phyloP scores from a whole-genome alignment of 495 filamentous ascomycete species.

The Parmelia sp. region DNA sequence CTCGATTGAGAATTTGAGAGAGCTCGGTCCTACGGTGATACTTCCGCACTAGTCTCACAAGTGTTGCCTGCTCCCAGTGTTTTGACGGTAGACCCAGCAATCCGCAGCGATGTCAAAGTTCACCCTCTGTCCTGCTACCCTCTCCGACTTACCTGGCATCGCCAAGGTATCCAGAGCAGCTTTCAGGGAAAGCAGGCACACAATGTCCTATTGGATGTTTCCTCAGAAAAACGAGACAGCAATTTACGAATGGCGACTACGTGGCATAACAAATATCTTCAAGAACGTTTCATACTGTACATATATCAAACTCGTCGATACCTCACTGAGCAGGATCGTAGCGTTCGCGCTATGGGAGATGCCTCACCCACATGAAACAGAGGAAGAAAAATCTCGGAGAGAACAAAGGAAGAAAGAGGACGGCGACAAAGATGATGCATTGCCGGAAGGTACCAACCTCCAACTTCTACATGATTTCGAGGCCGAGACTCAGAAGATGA shows the following conservation, averaged over 20 bases:
- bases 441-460: slow-evolving; percentile 15
- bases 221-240: slow-evolving; percentile 5
- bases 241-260: slow-evolving; percentile 12
- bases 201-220: slow-evolving; percentile 17
- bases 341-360: slow-evolving; percentile 16
- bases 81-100: not conserved
- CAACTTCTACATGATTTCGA: slow-evolving; percentile 17
- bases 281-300: slow-evolving; percentile 8
- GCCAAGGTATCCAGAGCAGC: slow-evolving; percentile 5
- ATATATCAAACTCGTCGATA: slow-evolving; percentile 13
- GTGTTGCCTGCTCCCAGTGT: not conserved
- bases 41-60: not conserved
- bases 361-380: slow-evolving; percentile 1
- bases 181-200: not conserved
- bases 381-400: slow-evolving; percentile 7
- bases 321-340: slow-evolving; percentile 1
- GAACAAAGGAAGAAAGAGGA: slow-evolving; percentile 2
- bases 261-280: not conserved
- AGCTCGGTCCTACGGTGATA: not conserved
- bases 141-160: slow-evolving; percentile 6
- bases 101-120: slow-evolving; percentile 1
- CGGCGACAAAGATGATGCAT: not conserved
- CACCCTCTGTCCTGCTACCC: not conserved
- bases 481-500: slow-evolving; percentile 16
- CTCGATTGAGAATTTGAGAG: not conserved